Evolutionary conservation across 2,329 filamentous ascomycete species (phyloP).

Genomic region (Byssochlamys sp.): DNA sequence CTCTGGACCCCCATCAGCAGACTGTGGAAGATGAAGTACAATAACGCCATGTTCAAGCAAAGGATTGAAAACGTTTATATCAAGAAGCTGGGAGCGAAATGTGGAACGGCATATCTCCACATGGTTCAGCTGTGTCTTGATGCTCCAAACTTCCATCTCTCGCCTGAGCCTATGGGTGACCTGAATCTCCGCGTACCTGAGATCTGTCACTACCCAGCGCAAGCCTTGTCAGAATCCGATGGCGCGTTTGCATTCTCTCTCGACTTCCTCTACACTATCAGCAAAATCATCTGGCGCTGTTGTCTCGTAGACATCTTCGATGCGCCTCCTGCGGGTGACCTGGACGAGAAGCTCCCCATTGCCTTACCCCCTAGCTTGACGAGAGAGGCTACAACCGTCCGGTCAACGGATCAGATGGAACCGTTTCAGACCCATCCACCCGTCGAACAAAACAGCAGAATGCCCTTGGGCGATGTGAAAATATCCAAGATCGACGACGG

Average conservation of each 20-base stretch:
- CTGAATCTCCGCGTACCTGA: constrained; percentile 31
- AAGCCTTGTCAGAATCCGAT: constrained; percentile 32
- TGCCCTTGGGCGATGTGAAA: constrained; percentile 17
- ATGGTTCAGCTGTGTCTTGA: constrained; percentile 53
- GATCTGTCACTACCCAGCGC: constrained; percentile 33
- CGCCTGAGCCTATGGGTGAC: constrained; percentile 34
- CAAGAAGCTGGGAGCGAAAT: constrained; percentile 52
- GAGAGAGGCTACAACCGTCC: constrained; percentile 12
- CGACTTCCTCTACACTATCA: constrained; percentile 36
- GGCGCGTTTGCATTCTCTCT: constrained; percentile 35
- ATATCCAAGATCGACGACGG: constrained; percentile 9
- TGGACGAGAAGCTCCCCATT: constrained; percentile 34
- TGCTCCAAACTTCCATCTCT: constrained; percentile 44
- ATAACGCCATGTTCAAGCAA: constrained; percentile 52
- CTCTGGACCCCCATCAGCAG: constrained; percentile 54
- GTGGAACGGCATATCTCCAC: constrained; percentile 54
- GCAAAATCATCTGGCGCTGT: constrained; percentile 34
- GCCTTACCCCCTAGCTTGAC: constrained; percentile 29
- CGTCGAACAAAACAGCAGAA: constrained; percentile 11
- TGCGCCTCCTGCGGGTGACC: constrained; percentile 29
- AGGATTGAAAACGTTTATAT: constrained; percentile 55
- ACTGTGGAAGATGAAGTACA: constrained; percentile 57
- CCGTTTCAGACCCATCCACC: constrained; percentile 7
- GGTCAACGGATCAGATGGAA: constrained; percentile 1
- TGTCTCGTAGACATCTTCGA: constrained; percentile 34